Evolutionary conservation across 371 early-diverging fungal species (phyloP).

Genomic region (Parasitella parasitica): DNA sequence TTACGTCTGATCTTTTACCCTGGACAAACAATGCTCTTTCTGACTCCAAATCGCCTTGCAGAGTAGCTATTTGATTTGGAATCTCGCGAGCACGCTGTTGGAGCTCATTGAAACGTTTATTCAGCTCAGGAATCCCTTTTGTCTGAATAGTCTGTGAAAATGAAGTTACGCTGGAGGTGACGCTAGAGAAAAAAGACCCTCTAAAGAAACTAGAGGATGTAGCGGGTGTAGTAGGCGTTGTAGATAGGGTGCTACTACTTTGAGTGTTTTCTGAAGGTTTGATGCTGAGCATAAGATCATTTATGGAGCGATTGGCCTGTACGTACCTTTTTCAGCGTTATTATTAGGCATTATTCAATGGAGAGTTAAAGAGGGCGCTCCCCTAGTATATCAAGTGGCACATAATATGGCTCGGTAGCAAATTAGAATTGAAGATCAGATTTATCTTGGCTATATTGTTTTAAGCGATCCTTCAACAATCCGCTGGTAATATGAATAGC

Average conservation of each 20-base stretch:
- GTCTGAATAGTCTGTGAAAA: constrained; percentile 26
- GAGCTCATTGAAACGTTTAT: constrained; percentile 34
- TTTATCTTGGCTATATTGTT: too few species aligned
- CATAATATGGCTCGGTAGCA: too few species aligned
- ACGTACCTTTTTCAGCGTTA: too few species aligned
- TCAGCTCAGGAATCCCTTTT: constrained; percentile 26
- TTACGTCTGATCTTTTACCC: constrained; percentile 6
- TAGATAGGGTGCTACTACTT: not conserved
- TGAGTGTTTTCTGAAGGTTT: too few species aligned
- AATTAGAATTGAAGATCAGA: too few species aligned
- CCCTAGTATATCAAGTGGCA: too few species aligned
- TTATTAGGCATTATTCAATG: too few species aligned
- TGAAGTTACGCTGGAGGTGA: constrained; percentile 18
- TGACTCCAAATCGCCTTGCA: constrained; percentile 37
- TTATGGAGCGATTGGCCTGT: not conserved
- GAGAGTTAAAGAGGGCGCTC: too few species aligned
- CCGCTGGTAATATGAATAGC: too few species aligned
- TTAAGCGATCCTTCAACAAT: too few species aligned
- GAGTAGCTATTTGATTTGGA: constrained; percentile 31
- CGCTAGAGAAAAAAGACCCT: constrained; percentile 17
- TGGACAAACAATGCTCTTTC: constrained; percentile 19
- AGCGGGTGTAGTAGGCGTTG: not conserved
- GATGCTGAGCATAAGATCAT: too few species aligned
- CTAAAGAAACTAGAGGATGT: constrained; percentile 10
- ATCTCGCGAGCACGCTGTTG: constrained; percentile 40